Evolutionary conservation across 1,284 basidiomycete genomes (phyloP), one percentile per base, ranked within the genome.

Genomic region (Anthracocystis setariae): DNA sequence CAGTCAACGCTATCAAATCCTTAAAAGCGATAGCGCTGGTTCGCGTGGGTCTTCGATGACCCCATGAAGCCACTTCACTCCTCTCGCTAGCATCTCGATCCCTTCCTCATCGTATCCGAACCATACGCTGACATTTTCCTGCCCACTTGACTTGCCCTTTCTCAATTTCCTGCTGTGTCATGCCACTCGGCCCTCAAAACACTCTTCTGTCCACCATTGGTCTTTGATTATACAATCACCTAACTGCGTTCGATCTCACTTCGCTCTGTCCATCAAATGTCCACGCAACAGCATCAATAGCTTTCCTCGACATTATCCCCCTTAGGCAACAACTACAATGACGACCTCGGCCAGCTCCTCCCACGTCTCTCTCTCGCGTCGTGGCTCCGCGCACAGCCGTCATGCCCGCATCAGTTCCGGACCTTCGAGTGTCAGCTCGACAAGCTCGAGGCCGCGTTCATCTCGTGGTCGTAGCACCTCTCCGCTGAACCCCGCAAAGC

Each of bases 381-480:
- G 66, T 15, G 40, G 23, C 54, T 65, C 71, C n/a, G 43, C 53
- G 10, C 46, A 61, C 54, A 52, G 48, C 35, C 65, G 62, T 12
- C 54, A 45, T 37, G 29, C 24, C 32, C 65, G 62, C 9, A 45
- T 59, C 47, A 62, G 49, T 48, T 68, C 60, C 7, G 54, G 53
- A 35, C 64, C 53, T 8, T 73, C 71, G 44, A 69, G 50, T 24
- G 49, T 50, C 21, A 69, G 65, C 43, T 38, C 60, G 2, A 49
- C 56, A 3, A 52, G 53, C 51, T 63, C 64, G 1, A 65, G 71
- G 35, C 45, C 68, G 29, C 61, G 62, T 29, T 71, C 68, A 4
- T 73, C 66, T 33, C 54, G 71, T 8, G 58, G 65, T 20, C 49
- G 48, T 21, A 62, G 66, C 55, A 64, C 58, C 4, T 73, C 71